Conservation (phyloP, 2,329 filamentous ascomycete species). For the Pestalotiopsis fici region DNA sequence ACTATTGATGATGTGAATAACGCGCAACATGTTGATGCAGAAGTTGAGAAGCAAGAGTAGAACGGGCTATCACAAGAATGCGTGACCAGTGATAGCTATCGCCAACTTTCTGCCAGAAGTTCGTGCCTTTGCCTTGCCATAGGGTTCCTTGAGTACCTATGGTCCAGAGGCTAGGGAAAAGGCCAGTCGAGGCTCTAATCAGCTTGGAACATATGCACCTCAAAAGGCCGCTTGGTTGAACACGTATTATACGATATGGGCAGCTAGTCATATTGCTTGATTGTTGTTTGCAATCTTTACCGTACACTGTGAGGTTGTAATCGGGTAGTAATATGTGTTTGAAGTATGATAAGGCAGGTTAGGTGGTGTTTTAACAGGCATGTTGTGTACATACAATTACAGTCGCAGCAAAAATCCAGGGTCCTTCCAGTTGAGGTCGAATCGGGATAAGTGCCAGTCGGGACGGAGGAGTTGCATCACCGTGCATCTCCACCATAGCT, state of each 20-base stretch:
- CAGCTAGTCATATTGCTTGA: too few relatives aligned
- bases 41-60: not conserved
- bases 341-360: not conserved
- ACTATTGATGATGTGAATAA: not conserved
- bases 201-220: too few relatives aligned
- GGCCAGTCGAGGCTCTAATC: too few relatives aligned
- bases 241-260: too few relatives aligned
- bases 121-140: too few relatives aligned
- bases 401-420: not conserved
- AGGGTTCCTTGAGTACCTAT: too few relatives aligned
- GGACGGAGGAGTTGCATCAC: slow-evolving; percentile 6
- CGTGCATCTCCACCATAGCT: slow-evolving; percentile 4
- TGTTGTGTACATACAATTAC: not conserved
- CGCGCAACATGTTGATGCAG: too few relatives aligned
- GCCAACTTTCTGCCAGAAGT: too few relatives aligned
- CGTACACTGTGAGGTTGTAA: not conserved
- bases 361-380: not conserved
- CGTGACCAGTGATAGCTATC: not conserved
- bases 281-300: not conserved
- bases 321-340: not conserved
- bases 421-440: not conserved
- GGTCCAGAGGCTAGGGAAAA: too few relatives aligned
- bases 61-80: not conserved
- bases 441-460: slow-evolving; percentile 2
- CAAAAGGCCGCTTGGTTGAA: too few relatives aligned